phyloP scores from a whole-genome alignment of 176 grass and related monocot genomes.

The Triticum turgidum region DNA sequence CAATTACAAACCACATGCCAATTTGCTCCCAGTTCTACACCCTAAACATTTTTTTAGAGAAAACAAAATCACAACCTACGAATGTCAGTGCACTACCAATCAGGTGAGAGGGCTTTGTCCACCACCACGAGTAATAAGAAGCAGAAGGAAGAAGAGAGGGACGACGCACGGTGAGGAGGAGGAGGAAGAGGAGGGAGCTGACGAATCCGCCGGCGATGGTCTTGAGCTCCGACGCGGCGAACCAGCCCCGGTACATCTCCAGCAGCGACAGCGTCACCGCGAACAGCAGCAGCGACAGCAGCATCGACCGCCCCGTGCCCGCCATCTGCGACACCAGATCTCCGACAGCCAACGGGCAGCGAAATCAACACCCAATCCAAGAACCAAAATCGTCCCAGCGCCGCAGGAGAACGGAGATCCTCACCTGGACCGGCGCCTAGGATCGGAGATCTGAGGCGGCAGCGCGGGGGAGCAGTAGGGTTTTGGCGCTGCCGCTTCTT shows the following conservation, averaged over 20 bases:
- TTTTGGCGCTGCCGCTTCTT: conserved; percentile 23
- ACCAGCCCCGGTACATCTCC: conserved; percentile 81
- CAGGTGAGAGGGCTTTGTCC: too few relatives aligned
- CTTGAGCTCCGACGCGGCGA: conserved; percentile 89
- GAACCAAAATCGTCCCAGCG: background rate
- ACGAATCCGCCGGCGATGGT: conserved; percentile 93
- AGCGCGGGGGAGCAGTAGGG: background rate
- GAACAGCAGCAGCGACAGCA: conserved; percentile 78
- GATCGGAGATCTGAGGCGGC: background rate
- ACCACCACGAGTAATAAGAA: too few relatives aligned
- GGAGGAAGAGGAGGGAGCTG: conserved; percentile 84
- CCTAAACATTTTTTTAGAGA: background rate
- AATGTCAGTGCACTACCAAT: too few relatives aligned
- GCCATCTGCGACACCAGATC: conserved; percentile 54
- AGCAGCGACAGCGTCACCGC: conserved; percentile 87
- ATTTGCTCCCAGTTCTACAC: background rate
- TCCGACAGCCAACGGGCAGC: background rate
- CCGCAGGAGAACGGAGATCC: background rate
- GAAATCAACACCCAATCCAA: background rate
- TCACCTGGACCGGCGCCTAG: background rate
- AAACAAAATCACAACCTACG: too few relatives aligned
- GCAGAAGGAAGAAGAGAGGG: background rate
- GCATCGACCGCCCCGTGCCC: conserved; percentile 68
- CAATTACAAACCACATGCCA: background rate
- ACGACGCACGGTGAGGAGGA: conserved; percentile 73